Evolutionary conservation across 225 moss, liverwort and hornwort genomes (phyloP).

Genomic region (Anthoceros angustus): DNA sequence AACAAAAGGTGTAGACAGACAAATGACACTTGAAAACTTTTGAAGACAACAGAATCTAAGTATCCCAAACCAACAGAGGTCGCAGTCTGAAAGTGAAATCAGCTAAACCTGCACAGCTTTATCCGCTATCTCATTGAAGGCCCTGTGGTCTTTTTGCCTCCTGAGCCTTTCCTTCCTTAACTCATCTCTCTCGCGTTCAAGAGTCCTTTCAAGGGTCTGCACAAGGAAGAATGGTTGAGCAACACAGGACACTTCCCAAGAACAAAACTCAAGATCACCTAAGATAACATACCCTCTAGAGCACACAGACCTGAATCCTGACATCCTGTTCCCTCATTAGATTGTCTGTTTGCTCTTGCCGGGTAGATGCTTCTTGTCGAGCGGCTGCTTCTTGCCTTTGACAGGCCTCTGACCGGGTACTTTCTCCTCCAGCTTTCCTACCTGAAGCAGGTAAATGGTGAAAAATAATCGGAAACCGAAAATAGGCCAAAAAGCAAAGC

Average conservation of each 20-base stretch:
- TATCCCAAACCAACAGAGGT: too few species aligned
- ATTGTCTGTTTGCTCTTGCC: conserved; percentile 60
- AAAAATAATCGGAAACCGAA: neutral
- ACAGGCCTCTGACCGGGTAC: conserved; percentile 23
- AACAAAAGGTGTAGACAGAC: too few species aligned
- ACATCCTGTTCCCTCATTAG: conserved; percentile 59
- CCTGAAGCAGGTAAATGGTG: conserved; percentile 15
- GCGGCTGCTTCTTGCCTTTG: conserved; percentile 21
- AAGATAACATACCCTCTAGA: neutral
- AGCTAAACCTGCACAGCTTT: conserved; percentile 29
- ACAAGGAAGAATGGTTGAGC: conserved; percentile 5
- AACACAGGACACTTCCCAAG: conserved; percentile 3
- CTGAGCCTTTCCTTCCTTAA: conserved; percentile 44
- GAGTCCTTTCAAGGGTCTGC: conserved; percentile 73
- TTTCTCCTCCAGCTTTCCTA: conserved; percentile 38
- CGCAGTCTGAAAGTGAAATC: neutral
- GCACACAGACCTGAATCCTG: conserved; percentile 58
- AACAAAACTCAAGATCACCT: neutral
- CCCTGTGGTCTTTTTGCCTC: conserved; percentile 63
- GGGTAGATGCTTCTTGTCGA: conserved; percentile 49
- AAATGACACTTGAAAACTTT: too few species aligned
- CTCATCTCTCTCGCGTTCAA: conserved; percentile 75
- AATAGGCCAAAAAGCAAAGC: neutral
- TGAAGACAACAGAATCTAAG: too few species aligned
- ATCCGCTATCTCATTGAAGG: conserved; percentile 50